Evolutionary conservation across 1,284 basidiomycete species (phyloP).

Genomic region (Moesziomyces antarcticus): DNA sequence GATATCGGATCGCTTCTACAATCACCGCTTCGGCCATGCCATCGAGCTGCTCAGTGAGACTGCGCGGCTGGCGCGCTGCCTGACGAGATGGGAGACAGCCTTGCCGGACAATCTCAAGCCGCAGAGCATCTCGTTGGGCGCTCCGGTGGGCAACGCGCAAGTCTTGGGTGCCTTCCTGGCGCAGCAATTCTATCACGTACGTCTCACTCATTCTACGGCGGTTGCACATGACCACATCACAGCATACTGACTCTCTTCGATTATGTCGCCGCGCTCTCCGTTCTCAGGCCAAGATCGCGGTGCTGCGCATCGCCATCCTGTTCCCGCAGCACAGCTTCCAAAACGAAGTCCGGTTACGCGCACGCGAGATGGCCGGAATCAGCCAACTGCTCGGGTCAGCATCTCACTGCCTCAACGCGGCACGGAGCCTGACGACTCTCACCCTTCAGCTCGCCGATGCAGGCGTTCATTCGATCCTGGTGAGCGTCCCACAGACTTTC

Average conservation of each 20-base stretch:
- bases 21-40: slow-evolving; percentile 13
- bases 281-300: slow-evolving; percentile 11
- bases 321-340: slow-evolving; percentile 13
- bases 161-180: slow-evolving; percentile 7
- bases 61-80: slow-evolving; percentile 5
- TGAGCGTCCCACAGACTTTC: slow-evolving; percentile 7
- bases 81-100: slow-evolving; percentile 6
- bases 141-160: not conserved
- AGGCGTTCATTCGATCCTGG: slow-evolving; percentile 9
- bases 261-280: no score
- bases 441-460: slow-evolving; percentile 12
- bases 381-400: slow-evolving; percentile 6
- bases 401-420: slow-evolving; percentile 9
- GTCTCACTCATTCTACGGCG: not conserved
- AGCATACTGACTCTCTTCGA: not conserved
- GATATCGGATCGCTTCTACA: slow-evolving; percentile 17
- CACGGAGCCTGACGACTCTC: slow-evolving; percentile 7
- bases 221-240: not conserved
- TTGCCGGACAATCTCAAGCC: slow-evolving; percentile 13
- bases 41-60: slow-evolving; percentile 14
- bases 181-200: slow-evolving; percentile 14
- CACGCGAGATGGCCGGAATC: slow-evolving; percentile 7
- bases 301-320: slow-evolving; percentile 12
- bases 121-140: slow-evolving; percentile 5
- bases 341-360: slow-evolving; percentile 7